phyloP scores from a whole-genome alignment of 495 filamentous ascomycete species.

The Acidomyces sp. region DNA sequence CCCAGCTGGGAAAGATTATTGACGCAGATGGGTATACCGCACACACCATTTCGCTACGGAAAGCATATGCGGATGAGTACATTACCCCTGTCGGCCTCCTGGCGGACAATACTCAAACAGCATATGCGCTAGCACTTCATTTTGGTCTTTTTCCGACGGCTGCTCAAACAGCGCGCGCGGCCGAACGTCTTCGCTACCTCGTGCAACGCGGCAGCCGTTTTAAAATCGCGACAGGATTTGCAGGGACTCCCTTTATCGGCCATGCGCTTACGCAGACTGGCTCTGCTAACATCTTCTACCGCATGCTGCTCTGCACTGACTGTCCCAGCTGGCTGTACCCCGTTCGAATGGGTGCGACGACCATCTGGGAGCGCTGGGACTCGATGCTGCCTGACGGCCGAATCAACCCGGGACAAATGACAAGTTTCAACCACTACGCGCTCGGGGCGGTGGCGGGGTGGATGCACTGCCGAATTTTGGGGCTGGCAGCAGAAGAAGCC shows the following conservation, averaged over 20 bases:
- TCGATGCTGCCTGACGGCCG: conserved; percentile 37
- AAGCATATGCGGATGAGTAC: conserved; percentile 34
- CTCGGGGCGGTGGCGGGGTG: conserved; percentile 31
- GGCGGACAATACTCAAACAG: conserved; percentile 38
- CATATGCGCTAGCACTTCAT: conserved; percentile 31
- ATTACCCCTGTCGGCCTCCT: conserved; percentile 30
- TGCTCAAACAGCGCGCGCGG: conserved; percentile 27
- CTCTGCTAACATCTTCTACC: conserved; percentile 22
- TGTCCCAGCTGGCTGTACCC: conserved; percentile 41
- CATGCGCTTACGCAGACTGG: conserved; percentile 32
- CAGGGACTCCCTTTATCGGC: conserved; percentile 38
- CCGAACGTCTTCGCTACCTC: conserved; percentile 26
- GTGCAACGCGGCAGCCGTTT: conserved; percentile 33
- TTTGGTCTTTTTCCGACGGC: conserved; percentile 33
- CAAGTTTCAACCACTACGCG: conserved; percentile 43
- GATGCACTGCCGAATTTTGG: too few relatives aligned
- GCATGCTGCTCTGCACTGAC: conserved; percentile 30
- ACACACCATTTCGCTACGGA: conserved; percentile 4
- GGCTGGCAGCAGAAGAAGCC: too few relatives aligned
- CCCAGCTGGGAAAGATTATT: too few relatives aligned
- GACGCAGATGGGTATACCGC: too few relatives aligned
- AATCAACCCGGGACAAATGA: conserved; percentile 42
- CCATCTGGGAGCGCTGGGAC: conserved; percentile 47
- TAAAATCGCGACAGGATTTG: conserved; percentile 41
- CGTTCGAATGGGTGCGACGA: conserved; percentile 39